A percentile compares a stretch with the other conserved stretches of the same genome.
Conservation (phyloP, 192 early-diverging fungal genomes). For the Gaertneriomyces sp. region DNA sequence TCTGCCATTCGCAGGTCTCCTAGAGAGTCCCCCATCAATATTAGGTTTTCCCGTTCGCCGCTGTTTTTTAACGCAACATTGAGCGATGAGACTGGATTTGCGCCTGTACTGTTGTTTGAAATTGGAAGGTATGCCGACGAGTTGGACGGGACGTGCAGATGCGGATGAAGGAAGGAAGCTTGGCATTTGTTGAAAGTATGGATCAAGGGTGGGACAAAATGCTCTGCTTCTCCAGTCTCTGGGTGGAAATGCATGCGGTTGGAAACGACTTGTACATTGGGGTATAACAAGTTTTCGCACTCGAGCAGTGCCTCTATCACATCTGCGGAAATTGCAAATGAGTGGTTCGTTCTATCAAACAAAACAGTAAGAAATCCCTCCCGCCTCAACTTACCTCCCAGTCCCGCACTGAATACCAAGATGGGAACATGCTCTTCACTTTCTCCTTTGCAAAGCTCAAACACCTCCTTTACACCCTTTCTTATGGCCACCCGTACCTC, state of each 20-base stretch:
- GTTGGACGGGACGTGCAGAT: too few species aligned
- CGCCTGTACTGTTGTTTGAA: too few species aligned
- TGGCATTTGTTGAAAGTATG: constrained; percentile 74
- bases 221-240: constrained; percentile 46
- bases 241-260: constrained; percentile 66
- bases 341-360: neutral
- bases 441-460: constrained; percentile 23
- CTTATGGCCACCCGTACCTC: constrained; percentile 49
- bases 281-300: constrained; percentile 35
- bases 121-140: too few species aligned
- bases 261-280: constrained; percentile 67
- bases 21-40: constrained; percentile 67
- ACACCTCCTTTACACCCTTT: constrained; percentile 37
- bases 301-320: constrained; percentile 58
- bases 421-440: constrained; percentile 48
- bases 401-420: constrained; percentile 69
- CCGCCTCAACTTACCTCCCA: constrained; percentile 38
- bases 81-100: too few species aligned
- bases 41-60: constrained; percentile 10
- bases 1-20: constrained; percentile 69
- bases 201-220: constrained; percentile 64
- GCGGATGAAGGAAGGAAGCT: constrained; percentile 31
- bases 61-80: too few species aligned
- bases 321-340: constrained; percentile 33
- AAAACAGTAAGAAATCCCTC: constrained; percentile 11